Evolutionary conservation across 2,329 filamentous ascomycete species (phyloP).

Genomic region (Fusarium phyllophilum): DNA sequence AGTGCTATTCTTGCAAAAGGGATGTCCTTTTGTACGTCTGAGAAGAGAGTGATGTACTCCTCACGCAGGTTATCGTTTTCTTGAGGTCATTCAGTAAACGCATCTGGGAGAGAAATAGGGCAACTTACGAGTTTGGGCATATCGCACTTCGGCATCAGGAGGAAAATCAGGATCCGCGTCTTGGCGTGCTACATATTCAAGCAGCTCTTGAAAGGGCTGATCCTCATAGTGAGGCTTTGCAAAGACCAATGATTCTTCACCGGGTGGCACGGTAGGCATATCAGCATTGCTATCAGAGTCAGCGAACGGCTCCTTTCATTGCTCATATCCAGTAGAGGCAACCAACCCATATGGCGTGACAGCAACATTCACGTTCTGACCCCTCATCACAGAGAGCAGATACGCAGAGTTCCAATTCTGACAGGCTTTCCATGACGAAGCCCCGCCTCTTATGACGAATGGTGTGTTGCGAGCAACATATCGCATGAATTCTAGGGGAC

Average conservation of each 20-base stretch:
- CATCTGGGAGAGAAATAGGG: neutral
- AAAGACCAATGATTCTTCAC: constrained; percentile 58
- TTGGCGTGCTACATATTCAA: constrained; percentile 69
- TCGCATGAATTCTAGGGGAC: constrained; percentile 82
- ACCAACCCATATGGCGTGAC: constrained; percentile 78
- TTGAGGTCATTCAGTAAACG: constrained; percentile 40
- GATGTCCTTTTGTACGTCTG: constrained; percentile 71
- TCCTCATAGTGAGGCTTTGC: constrained; percentile 77
- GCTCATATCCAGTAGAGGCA: neutral
- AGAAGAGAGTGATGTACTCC: constrained; percentile 74
- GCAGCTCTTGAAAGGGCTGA: constrained; percentile 70
- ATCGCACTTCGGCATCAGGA: constrained; percentile 64
- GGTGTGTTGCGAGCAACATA: constrained; percentile 79
- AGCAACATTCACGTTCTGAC: constrained; percentile 75
- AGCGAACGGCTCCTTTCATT: neutral
- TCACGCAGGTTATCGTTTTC: constrained; percentile 84
- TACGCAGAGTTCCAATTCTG: constrained; percentile 71
- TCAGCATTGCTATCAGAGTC: constrained; percentile 50
- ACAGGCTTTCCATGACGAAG: constrained; percentile 70
- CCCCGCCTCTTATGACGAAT: constrained; percentile 75
- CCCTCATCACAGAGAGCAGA: constrained; percentile 64
- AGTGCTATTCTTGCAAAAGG: constrained; percentile 80
- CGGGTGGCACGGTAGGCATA: constrained; percentile 46
- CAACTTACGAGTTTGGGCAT: constrained; percentile 76
- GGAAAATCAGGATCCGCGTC: constrained; percentile 55